These are phyloP conservation scores for Boletus sp. DNA, from an alignment of 768 basidiomycete genomes.

Conservation along the genomic window DNA sequence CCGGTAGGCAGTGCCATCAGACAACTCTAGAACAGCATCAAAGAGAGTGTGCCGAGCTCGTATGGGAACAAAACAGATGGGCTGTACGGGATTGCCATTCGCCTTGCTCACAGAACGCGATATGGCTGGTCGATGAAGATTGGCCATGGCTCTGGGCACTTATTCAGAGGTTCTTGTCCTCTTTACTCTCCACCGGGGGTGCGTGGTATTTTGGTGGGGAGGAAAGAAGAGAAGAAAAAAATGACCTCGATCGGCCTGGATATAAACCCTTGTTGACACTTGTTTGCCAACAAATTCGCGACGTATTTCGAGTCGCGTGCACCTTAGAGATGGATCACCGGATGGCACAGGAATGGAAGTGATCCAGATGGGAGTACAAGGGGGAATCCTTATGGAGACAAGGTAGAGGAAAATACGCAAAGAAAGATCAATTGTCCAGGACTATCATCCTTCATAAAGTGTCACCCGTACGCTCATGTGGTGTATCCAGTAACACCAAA, in stretches of 20 bases:
- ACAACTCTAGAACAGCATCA: slow-evolving; percentile 82
- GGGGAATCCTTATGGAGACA: not conserved
- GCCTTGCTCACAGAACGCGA: slow-evolving; percentile 41
- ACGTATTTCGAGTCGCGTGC: slow-evolving; percentile 1
- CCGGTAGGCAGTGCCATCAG: slow-evolving; percentile 82
- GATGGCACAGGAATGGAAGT: too few species aligned
- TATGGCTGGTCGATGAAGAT: slow-evolving; percentile 40
- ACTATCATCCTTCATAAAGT: not conserved
- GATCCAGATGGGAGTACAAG: not conserved
- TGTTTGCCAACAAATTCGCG: slow-evolving; percentile 20
- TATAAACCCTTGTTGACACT: slow-evolving; percentile 18
- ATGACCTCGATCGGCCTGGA: slow-evolving; percentile 3
- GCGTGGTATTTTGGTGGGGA: slow-evolving; percentile 47
- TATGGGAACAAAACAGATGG: slow-evolving; percentile 33
- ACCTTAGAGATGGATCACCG: not conserved
- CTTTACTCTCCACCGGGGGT: slow-evolving; percentile 46
- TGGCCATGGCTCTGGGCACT: slow-evolving; percentile 12
- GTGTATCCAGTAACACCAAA: not conserved
- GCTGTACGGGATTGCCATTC: slow-evolving; percentile 34
- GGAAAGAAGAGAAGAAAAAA: slow-evolving; percentile 38
- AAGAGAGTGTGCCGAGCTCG: slow-evolving; percentile 21
- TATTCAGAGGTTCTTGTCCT: slow-evolving; percentile 31
- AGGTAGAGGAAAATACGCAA: not conserved
- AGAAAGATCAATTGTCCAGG: not conserved
- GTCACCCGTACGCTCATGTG: slow-evolving; percentile 1